Percentiles rank a stretch among this genome's conserved stretches.
These are phyloP conservation scores for Zygosaccharomyces sapae DNA, from an alignment of 1,139 yeast genomes.

Conservation along the genomic window DNA sequence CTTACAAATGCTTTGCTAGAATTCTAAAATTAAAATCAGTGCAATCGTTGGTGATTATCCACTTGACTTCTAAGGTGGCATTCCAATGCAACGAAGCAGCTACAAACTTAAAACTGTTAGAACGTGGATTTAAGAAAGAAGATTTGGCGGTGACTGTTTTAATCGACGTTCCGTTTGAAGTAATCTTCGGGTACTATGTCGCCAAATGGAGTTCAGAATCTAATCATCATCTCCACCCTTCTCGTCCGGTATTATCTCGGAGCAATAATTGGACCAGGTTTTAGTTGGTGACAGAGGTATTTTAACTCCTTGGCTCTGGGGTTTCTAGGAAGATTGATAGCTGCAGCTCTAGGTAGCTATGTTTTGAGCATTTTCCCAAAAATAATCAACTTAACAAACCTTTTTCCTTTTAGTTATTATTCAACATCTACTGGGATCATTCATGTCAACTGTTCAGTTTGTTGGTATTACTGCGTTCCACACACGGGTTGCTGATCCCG, in stretches of 20 bases:
- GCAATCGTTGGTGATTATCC: constrained; percentile 67
- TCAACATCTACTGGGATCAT: constrained; percentile 81
- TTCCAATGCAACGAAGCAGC: constrained; percentile 96
- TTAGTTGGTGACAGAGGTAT: constrained; percentile 41
- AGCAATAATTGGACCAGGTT: constrained; percentile 24
- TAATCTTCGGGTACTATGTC: constrained; percentile 90
- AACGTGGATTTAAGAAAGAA: constrained; percentile 88
- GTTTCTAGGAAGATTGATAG: constrained; percentile 78
- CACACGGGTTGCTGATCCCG: constrained; percentile 91
- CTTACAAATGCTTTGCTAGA: constrained; percentile 73
- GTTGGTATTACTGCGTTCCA: constrained; percentile 94
- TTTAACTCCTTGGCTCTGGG: constrained; percentile 83
- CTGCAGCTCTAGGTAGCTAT: constrained; percentile 73
- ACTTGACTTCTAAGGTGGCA: constrained; percentile 79
- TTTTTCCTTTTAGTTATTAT: constrained; percentile 68
- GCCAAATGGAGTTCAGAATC: constrained; percentile 73
- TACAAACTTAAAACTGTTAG: constrained; percentile 85
- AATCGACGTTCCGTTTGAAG: constrained; percentile 94
- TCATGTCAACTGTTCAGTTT: constrained; percentile 92
- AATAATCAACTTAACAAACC: constrained; percentile 38
- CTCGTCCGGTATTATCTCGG: constrained; percentile 7
- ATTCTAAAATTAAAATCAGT: constrained; percentile 75
- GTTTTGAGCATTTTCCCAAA: constrained; percentile 69
- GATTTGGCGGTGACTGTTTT: constrained; percentile 92
- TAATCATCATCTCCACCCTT: constrained; percentile 3